Evolutionary conservation across 1,139 yeast genomes (phyloP), one percentile per base, ranked within the genome.

Genomic region (Arxiozyma slooffiae): DNA sequence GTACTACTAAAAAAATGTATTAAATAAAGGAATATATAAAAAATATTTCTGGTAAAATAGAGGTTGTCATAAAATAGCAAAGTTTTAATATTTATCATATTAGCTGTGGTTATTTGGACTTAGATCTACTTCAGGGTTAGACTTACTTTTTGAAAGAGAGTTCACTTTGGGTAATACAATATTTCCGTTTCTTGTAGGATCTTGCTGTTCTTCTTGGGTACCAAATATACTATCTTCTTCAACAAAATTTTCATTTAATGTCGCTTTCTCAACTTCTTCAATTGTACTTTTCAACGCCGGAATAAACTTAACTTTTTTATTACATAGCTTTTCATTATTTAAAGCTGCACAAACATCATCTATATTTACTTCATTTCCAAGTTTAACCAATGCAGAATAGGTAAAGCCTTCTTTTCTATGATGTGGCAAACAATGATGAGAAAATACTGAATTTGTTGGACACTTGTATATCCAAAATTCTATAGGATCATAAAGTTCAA

Each of bases 381-480:
- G 36, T 20, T 34, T 30, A 5, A n/a, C n/a, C n/a, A n/a, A n/a
- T n/a, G n/a, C n/a, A n/a, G n/a, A n/a, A n/a, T n/a, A n/a, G n/a
- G n/a, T n/a, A n/a, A n/a, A n/a, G n/a, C n/a, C n/a, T n/a, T n/a
- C n/a, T n/a, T n/a, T n/a, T n/a, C n/a, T n/a, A n/a, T n/a, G n/a
- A n/a, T n/a, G n/a, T n/a, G n/a, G n/a, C n/a, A n/a, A n/a, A n/a
- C n/a, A n/a, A n/a, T n/a, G n/a, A n/a, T n/a, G n/a, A n/a, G n/a
- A n/a, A n/a, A n/a, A n/a, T n/a, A n/a, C n/a, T n/a, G n/a, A n/a
- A n/a, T n/a, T n/a, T n/a, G n/a, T n/a, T n/a, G n/a, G n/a, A n/a
- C n/a, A n/a, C n/a, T n/a, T n/a, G n/a, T n/a, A 74, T 46, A 80
- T 71, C 62, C 71, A 73, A 42, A 77, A 71, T 41, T 75, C 77